A percentile compares a stretch with the other conserved stretches of the same genome.
These are phyloP conservation scores for Fraxinus floribunda DNA, from an alignment of 305 asterid genomes.

Conservation along the genomic window DNA sequence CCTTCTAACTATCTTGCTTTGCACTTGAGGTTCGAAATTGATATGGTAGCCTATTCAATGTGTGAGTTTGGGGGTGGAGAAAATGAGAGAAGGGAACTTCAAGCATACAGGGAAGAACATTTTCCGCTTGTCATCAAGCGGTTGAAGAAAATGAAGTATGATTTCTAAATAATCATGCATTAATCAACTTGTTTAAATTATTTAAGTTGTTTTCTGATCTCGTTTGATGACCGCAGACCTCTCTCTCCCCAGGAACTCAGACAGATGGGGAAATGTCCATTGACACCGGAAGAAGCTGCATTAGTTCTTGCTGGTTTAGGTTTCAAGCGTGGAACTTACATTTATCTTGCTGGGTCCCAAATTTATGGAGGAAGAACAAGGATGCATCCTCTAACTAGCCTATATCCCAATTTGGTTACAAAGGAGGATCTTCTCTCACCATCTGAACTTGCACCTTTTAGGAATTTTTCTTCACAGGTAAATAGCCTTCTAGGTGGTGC, in stretches of 20 bases:
- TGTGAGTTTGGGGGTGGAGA: constrained; percentile 92
- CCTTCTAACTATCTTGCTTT: constrained; percentile 71
- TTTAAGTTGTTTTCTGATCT: background rate
- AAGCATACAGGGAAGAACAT: constrained; percentile 75
- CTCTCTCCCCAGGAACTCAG: constrained; percentile 58
- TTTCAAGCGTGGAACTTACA: constrained; percentile 56
- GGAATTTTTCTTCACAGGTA: constrained; percentile 91
- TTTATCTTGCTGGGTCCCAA: constrained; percentile 86
- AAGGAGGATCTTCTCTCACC: constrained; percentile 87
- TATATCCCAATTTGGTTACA: constrained; percentile 71
- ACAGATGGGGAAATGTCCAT: constrained; percentile 73
- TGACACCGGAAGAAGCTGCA: constrained; percentile 96
- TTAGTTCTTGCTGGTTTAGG: constrained; percentile 84
- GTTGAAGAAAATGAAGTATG: constrained; percentile 57
- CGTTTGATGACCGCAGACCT: constrained; percentile 33
- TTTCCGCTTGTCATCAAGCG: constrained; percentile 77
- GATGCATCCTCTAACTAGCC: constrained; percentile 57
- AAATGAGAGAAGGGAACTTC: constrained; percentile 60
- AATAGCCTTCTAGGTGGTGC: background rate
- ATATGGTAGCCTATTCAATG: constrained; percentile 96
- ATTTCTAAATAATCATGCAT: background rate
- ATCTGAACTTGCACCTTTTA: constrained; percentile 69
- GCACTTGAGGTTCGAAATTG: constrained; percentile 91
- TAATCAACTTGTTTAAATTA: background rate
- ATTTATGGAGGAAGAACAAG: constrained; percentile 77